Base-by-base conservation (phyloP, 306 rosid species). In the Boehmeria nivea region DNA sequence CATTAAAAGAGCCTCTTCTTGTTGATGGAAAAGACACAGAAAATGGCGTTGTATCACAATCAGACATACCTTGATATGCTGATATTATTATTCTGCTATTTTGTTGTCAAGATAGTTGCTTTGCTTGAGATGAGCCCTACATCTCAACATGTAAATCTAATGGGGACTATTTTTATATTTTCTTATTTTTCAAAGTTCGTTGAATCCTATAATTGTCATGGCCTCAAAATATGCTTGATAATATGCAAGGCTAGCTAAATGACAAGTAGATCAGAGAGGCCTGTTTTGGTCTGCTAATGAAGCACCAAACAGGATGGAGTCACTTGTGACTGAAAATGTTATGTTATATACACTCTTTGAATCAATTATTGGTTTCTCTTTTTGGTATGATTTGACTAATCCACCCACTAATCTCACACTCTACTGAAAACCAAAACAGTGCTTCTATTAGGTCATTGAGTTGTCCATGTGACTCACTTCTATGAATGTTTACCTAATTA, bases 1-100 rank as follows among this genome's bases (percentile, higher is more conserved):
- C 60, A 24, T 45, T 84, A 38, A 72, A 66, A 67, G 64, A 70
- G 51, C 84, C 83, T 1, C 71, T 84, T 71, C 52, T 84, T 51
- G 64, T 75, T 55, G 61, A 4, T 11, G 67, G 72, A 43, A 69
- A 51, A 28, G 65, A 60, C 33, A 74, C 50, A 61, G 60, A 54
- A 64, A 62, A 31, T 52, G 58, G 31, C 17, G 64, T 56, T 21
- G 64, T 56, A 37, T 25, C 40, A 45, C 46, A 69, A 2, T 52
- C 66, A 50, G 82, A 77, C 61, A 74, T 80, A 56, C 80, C 86
- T 12, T 80, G 70, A 76, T 48, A 12, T 31, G 10, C 11, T 33
- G 8, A 24, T 33, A 37, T 18, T 10, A 60, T 26, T 2, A 25
- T 8, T 27, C n/a, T n/a, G 18, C 58, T 1, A 43, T 45, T 23